Conservation (phyloP, 176 grass and related monocot genomes). For the Ananas comosus region DNA sequence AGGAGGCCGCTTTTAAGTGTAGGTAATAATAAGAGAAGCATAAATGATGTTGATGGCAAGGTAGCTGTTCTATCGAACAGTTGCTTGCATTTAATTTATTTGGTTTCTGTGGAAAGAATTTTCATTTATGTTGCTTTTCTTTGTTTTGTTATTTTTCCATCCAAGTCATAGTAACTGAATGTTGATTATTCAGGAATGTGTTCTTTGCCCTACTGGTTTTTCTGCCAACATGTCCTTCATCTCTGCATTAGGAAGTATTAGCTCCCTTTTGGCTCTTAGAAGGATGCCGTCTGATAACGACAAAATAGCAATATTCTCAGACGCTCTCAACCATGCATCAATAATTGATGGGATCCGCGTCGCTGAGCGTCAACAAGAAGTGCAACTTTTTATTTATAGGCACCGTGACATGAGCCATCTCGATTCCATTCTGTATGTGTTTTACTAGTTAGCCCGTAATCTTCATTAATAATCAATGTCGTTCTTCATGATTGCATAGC, state of each 20-base stretch:
- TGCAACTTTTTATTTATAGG: constrained; percentile 59
- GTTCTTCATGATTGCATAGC: neutral
- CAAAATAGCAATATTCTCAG: constrained; percentile 75
- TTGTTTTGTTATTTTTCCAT: no score
- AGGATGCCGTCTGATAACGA: constrained; percentile 32
- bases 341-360: constrained; percentile 85
- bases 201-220: constrained; percentile 88
- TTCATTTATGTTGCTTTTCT: no score
- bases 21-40: no score
- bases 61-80: neutral
- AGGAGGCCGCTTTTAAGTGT: no score
- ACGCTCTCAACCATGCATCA: constrained; percentile 82
- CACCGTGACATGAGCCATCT: constrained; percentile 81
- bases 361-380: constrained; percentile 54
- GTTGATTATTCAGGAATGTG: constrained; percentile 43
- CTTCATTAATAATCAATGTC: neutral
- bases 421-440: constrained; percentile 64
- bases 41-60: neutral
- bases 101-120: no score
- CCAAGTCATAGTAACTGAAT: neutral
- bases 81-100: no score
- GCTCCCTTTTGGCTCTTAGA: constrained; percentile 40
- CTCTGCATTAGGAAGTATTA: constrained; percentile 55
- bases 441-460: neutral
- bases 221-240: constrained; percentile 78